A percentile compares a stretch with the other conserved stretches of the same genome.
Evolutionary conservation across 257 asterid genomes (phyloP).

Genomic region (Jacaranda mimosifolia): DNA sequence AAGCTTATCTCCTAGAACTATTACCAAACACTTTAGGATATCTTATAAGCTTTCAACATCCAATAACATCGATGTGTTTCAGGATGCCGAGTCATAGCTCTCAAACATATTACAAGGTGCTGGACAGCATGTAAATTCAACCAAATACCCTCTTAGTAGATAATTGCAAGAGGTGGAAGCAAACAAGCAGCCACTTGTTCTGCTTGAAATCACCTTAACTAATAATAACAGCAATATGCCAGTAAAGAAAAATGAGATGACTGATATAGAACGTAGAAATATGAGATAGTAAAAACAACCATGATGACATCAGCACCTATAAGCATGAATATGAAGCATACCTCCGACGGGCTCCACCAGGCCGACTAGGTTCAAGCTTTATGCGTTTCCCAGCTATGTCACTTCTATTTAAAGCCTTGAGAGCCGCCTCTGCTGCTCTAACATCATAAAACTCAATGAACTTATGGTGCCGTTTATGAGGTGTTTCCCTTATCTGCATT

Average conservation of each 20-base stretch:
- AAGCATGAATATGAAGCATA: conserved; percentile 42
- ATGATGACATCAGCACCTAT: conserved; percentile 14
- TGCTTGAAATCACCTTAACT: neutral
- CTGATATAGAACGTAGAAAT: neutral
- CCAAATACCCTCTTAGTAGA: neutral
- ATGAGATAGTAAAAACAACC: conserved; percentile 9
- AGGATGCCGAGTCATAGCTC: too few relatives aligned
- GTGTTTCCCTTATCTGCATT: conserved; percentile 93
- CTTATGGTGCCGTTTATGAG: conserved; percentile 93
- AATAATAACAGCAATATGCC: neutral
- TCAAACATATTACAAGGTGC: neutral
- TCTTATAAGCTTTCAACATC: neutral
- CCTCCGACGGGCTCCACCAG: conserved; percentile 99
- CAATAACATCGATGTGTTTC: too few relatives aligned
- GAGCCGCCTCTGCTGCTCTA: conserved; percentile 97
- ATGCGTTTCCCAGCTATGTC: conserved; percentile 99
- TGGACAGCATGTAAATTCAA: neutral
- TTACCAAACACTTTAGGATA: conserved; percentile 49
- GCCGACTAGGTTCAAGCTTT: conserved; percentile 98
- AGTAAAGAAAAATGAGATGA: neutral
- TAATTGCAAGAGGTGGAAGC: conserved; percentile 18
- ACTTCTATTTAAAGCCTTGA: conserved; percentile 89
- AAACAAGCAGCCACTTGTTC: neutral
- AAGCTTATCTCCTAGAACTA: conserved; percentile 34
- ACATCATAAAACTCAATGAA: conserved; percentile 96